phyloP scores from a whole-genome alignment of 345 rosid genomes.

The Gossypium arboreum region DNA sequence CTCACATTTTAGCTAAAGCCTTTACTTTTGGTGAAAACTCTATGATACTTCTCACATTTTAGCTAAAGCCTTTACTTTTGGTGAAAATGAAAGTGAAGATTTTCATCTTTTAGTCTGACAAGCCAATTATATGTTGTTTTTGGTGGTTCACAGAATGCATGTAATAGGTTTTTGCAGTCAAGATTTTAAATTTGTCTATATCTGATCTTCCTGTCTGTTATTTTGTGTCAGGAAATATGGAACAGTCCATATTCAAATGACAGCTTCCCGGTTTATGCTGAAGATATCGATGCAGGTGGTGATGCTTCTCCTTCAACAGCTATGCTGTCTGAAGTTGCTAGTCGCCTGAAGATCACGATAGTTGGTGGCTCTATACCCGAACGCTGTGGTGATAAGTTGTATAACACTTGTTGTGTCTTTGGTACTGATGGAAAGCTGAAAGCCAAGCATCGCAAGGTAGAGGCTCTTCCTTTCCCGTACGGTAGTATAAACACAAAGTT shows the following conservation, averaged over 20 bases:
- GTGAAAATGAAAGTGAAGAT: not conserved
- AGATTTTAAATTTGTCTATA: not conserved
- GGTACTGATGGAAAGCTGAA: conserved; percentile 64
- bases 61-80: not conserved
- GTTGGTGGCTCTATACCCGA: conserved; percentile 93
- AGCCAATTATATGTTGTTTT: not conserved
- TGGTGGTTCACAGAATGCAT: not conserved
- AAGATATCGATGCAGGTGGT: conserved; percentile 69
- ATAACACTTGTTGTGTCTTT: conserved; percentile 85
- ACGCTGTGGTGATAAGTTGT: conserved; percentile 57
- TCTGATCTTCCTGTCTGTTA: not conserved
- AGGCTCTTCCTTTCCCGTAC: not conserved
- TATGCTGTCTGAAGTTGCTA: conserved; percentile 78
- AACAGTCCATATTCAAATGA: conserved; percentile 87
- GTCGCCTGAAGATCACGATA: conserved; percentile 60
- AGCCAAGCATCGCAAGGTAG: conserved; percentile 92
- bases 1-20: not conserved
- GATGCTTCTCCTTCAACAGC: conserved; percentile 77
- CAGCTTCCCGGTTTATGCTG: conserved; percentile 85
- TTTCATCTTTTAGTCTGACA: not conserved
- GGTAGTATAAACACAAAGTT: not conserved
- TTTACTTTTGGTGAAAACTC: not conserved
- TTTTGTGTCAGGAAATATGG: conserved; percentile 74
- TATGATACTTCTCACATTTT: not conserved
- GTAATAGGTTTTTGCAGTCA: not conserved